Base-by-base conservation (phyloP, 441 rosid species). In the Eutrema salsugineum region DNA sequence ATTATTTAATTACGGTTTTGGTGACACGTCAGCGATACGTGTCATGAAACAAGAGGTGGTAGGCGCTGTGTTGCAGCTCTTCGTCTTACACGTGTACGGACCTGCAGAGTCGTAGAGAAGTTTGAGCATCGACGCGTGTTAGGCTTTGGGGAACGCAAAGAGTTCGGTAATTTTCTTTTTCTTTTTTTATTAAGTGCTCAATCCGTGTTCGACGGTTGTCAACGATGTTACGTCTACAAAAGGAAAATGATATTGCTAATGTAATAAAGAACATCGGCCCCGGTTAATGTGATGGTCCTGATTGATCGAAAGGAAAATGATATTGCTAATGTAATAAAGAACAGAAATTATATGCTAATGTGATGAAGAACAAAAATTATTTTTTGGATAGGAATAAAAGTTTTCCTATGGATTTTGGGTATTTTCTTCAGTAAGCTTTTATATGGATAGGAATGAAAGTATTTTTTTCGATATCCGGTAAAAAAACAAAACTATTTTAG, bases 31-130 rank as follows among this genome's bases (percentile, higher is more conserved):
- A 57, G 14, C 0, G 4, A 20, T 2, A 76, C 51, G 72, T 77
- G 76, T 65, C 57, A 11, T 2, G 16, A 35, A 58, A 17, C 53
- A 11, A 71, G 51, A 57, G 72, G 80, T 70, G 56, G 46, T 76
- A 48, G 36, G 71, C 40, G 70, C 48, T 70, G 67, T 75, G 70
- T 63, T 39, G 43, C 35, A 70, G 28, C 39, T 65, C 12, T 24
- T 35, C 3, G 15, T 32, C 20, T 22, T 33, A 60, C 76, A 77
- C 76, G 80, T 65, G 71, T 62, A 15, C 17, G 47, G 10, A 76
- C 40, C n/a, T 0, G 0, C 54, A 27, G 48, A 66, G 60, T 16
- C 61, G 55, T 66, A 49, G 39, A 69, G 14, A 42, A 46, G 54
- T 28, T 54, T 6, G 4, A n/a, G 1, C 40, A 19, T 32, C 8